Base-by-base conservation (phyloP, 2,329 filamentous ascomycete species). In the Colletotrichum ledebouriae region DNA sequence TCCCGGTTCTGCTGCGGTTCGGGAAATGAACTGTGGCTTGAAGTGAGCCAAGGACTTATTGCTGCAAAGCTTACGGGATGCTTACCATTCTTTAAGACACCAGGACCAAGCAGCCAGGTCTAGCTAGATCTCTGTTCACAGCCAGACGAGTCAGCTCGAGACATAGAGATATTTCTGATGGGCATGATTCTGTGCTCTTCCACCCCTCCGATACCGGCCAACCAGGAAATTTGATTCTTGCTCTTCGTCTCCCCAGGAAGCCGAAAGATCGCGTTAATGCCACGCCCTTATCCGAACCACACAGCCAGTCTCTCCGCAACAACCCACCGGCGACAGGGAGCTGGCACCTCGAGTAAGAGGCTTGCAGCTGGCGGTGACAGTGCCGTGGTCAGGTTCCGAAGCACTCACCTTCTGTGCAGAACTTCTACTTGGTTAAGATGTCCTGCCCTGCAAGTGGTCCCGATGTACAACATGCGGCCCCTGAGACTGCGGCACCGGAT, bases 401-500 rank as follows among this genome's bases (percentile, higher is more conserved):
- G 41, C 33, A 29, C 13, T 9, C 55, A 44, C 13, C 37, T 50
- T 29, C 37, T 29, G 20, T 47, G 29, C 29, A 34, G 59, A n/a
- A 39, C 34, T 3, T 11, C 9, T 39, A 12, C 49, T 42, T 65
- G 49, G 55, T 47, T 47, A 47, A 65, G 11, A 50, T 56, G 13
- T 55, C 61, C 50, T 39, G 29, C 25, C 57, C 9, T 39, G 42
- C 12, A 10, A 6, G 49, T 20, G 9, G 20, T 25, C 61, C 33
- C 50, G 12, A 41, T 44, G 39, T 65, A 49, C 49, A 15, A 60
- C 64, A 63, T 58, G 52, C 37, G 37, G 52, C 33, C 15, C 29
- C 22, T 25, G 20, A 41, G 29, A 56, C 47, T 34, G 47, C 39
- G 47, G 55, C 49, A 47, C 49, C 37, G 20, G 29, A 42, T 50